phyloP scores from a whole-genome alignment of 2,329 filamentous ascomycete genomes.

The Ramularia endophylla region DNA sequence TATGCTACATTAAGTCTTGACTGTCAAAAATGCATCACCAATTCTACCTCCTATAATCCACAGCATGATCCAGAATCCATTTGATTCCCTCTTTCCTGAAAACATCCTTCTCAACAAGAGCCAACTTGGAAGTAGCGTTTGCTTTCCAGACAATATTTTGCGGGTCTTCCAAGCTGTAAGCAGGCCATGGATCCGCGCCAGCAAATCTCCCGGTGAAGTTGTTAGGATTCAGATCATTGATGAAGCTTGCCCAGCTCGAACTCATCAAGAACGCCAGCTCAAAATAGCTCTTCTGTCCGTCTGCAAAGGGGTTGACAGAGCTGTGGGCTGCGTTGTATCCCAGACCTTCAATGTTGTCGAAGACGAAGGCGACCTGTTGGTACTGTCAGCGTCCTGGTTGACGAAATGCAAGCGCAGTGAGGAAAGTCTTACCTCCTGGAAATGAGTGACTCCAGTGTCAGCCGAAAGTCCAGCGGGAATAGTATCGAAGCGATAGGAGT shows the following conservation, averaged over 20 bases:
- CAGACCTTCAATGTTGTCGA: conserved; percentile 39
- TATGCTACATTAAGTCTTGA: no score
- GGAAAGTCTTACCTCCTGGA: conserved; percentile 38
- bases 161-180: conserved; percentile 32
- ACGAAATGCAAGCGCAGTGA: conserved; percentile 29
- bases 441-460: conserved; percentile 47
- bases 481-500: conserved; percentile 60
- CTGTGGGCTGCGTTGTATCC: conserved; percentile 34
- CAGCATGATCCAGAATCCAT: conserved; percentile 34
- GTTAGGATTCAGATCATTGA: conserved; percentile 38
- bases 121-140: conserved; percentile 30
- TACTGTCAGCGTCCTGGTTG: not conserved
- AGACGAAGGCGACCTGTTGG: conserved; percentile 31
- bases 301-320: conserved; percentile 30
- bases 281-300: conserved; percentile 33
- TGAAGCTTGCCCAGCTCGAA: conserved; percentile 41
- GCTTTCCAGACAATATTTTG: conserved; percentile 44
- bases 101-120: conserved; percentile 37
- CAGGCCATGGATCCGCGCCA: conserved; percentile 33
- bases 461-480: conserved; percentile 41
- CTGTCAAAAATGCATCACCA: no score
- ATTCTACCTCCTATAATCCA: conserved; percentile 12
- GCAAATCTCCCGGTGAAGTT: conserved; percentile 19
- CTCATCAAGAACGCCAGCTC: conserved; percentile 40
- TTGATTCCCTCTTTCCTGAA: conserved; percentile 41